Evolutionary conservation across 2,329 filamentous ascomycete species (phyloP), one percentile per base, ranked within the genome.

Genomic region (Diaporthe sp.): DNA sequence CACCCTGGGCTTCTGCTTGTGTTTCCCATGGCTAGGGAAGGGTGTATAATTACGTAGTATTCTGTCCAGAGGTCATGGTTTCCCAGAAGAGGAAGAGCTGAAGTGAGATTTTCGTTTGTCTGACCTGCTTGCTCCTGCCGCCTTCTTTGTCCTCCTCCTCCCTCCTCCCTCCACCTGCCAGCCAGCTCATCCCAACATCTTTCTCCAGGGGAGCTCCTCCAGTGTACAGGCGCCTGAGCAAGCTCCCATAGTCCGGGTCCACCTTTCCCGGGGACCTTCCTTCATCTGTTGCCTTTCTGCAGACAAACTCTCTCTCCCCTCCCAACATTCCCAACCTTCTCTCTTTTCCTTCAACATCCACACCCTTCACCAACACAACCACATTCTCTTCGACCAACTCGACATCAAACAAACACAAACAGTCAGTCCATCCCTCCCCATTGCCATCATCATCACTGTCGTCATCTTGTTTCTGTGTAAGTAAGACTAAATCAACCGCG

Each of bases 311-410:
- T 34, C n/a, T 8, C n/a, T 42, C 49, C 15, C 22, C 49, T 31
- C 34, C 28, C 49, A 55, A 55, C 65, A 42, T 12, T 28, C 46
- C 46, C 46, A 68, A 68, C 46, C n/a, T 53, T 53, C n/a, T n/a
- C 22, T 69, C 49, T 34, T 42, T 55, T 68, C 31, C 62, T 51
- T 42, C 34, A 68, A 39, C 46, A 39, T 17, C 46, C 53, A 15
- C 65, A 53, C 34, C 34, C 2, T 4, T 53, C 31, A 51, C 46
- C 22, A 42, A 19, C 22, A 39, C 65, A 53, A 39, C 65, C 12
- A 51, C 65, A 39, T 37, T 22, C 34, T 8, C 34, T 42, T 55
- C 46, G n/a, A 1, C 15, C 46, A 55, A 13, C 51, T 42, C 49
- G 22, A 42, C 15, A 53, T 4, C 31, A 37, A 37, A 53, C 31